Evolutionary conservation across 768 basidiomycete species (phyloP).

Genomic region (Thelephora ganbajun): DNA sequence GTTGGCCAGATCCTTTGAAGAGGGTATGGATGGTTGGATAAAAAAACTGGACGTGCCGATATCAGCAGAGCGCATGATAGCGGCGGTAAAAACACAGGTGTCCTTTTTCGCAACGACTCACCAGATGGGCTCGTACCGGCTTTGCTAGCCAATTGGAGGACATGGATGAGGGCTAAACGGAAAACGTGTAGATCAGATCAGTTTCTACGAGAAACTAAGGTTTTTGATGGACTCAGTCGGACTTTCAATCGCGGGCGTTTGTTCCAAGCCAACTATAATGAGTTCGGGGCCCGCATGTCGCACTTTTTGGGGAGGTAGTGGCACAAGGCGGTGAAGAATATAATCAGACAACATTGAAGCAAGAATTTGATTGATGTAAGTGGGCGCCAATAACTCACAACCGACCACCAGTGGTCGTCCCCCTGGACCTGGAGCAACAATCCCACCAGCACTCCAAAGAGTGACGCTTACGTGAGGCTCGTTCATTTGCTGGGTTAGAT

Average conservation of each 20-base stretch:
- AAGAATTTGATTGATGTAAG: conserved; percentile 11
- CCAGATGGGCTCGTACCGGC: conserved; percentile 64
- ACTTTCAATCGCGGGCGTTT: conserved; percentile 62
- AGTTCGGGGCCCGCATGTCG: conserved; percentile 73
- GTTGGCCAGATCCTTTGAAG: background rate
- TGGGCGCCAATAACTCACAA: conserved; percentile 32
- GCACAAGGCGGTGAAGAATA: background rate
- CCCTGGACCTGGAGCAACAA: conserved; percentile 46
- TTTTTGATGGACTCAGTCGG: conserved; percentile 17
- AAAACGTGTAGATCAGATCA: background rate
- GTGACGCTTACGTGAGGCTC: conserved; percentile 47
- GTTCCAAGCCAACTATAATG: conserved; percentile 69
- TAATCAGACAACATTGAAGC: conserved; percentile 1
- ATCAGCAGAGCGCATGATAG: too few relatives aligned
- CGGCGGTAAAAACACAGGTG: background rate
- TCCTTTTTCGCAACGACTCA: conserved; percentile 14
- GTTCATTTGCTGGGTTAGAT: conserved; percentile 2
- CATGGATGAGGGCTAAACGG: conserved; percentile 49
- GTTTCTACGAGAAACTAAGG: background rate
- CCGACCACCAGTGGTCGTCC: conserved; percentile 40
- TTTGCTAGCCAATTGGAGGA: conserved; percentile 74
- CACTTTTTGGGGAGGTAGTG: conserved; percentile 34
- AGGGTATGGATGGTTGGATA: too few relatives aligned
- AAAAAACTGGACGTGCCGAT: too few relatives aligned
- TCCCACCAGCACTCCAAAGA: conserved; percentile 73